Base-by-base conservation (phyloP, 73 alveolate species). In the Symbiodinium natans region DNA sequence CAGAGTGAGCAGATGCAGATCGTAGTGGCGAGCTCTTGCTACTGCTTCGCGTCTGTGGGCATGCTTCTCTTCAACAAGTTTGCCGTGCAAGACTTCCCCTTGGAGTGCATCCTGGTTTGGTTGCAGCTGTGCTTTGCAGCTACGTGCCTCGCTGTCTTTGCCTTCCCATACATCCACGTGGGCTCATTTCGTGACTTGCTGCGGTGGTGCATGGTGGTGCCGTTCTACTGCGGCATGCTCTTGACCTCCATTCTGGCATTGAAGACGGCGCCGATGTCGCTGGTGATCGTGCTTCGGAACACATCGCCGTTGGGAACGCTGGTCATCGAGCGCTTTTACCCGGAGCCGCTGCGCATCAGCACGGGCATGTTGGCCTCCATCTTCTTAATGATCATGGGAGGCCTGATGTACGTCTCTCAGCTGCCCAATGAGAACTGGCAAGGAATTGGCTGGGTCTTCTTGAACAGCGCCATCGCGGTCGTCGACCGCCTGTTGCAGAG, bases 101-200 rank as follows among this genome's bases (percentile, higher is more conserved):
- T 87, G 94, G 94, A 54, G 73, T 87, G 94, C 82, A 54, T 82
- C 85, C 68, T 87, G 94, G 94, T 59, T 11, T 87, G 94, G 94
- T 54, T 77, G 27, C 94, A 87, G 73, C 94, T 87, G 39, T 87
- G 59, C 68, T 87, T 87, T 19, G 94, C 94, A 25, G 85, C 85
- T 2, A 46, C 86, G 7, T 87, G 84, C 85, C 68, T 87, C 85
- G 41, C 25, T 41, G 83, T 56, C 83, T 86, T 86, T 41, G 93
- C 83, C 19, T 54, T 86, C 59, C 11, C 93, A n/a, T n/a, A n/a
- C 63, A 86, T 56, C 56, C 83, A 17, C 41, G 40, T 52, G 25
- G 83, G 93, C 29, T 86, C 93, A 9, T 29, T 71, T 38, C 83
- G 31, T 29, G 59, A 86, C 39, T 0, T 86, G 84, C 39, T 34